Base-by-base conservation (phyloP, 106 monocot genomes). In the Alisma plantagoaquatica region DNA sequence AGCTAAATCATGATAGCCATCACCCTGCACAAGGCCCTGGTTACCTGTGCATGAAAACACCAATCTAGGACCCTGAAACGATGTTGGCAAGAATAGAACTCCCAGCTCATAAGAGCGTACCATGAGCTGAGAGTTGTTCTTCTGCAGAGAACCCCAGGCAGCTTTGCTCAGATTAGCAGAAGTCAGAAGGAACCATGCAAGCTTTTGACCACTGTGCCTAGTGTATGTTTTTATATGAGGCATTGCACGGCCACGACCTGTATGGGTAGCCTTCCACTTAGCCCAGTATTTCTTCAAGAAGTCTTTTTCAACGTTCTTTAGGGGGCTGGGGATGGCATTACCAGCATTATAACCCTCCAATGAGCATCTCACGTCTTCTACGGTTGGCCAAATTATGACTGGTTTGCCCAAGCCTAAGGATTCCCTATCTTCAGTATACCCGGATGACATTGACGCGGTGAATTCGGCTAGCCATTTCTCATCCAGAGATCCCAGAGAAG, bases 81-180 rank as follows among this genome's bases (percentile, higher is more conserved):
- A 14, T 6, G 14, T 6, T 38, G 35, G 14, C 14, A 38, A 38
- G 35, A 38, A 6, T 7, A 14, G 35, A 38, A 38, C 14, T 6
- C n/a, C n/a, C 35, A 38, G 90, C 90, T 98, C 98, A 62, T 98
- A 98, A 27, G 90, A 98, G 23, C 90, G 89, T 51, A 98, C 75
- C 85, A 90, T 90, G 31, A 98, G 71, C 49, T 98, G 90, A 23
- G 98, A 79, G 54, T 70, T 77, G 51, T 90, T 98, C 64, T 98
- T 98, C 45, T 98, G 98, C 43, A 98, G 49, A 25, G 98, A 85
- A 61, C 98, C 98, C 98, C 98, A 98, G 55, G 98, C 90, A 70
- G 98, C 98, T 72, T 90, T 98, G 74, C 98, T 98, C 64, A 98
- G 65, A 77, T 98, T 98, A 62, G 90, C 73, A 43, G 98, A 98